Evolutionary conservation across 2,329 filamentous ascomycete species (phyloP).

Genomic region (Fusarium sp.): DNA sequence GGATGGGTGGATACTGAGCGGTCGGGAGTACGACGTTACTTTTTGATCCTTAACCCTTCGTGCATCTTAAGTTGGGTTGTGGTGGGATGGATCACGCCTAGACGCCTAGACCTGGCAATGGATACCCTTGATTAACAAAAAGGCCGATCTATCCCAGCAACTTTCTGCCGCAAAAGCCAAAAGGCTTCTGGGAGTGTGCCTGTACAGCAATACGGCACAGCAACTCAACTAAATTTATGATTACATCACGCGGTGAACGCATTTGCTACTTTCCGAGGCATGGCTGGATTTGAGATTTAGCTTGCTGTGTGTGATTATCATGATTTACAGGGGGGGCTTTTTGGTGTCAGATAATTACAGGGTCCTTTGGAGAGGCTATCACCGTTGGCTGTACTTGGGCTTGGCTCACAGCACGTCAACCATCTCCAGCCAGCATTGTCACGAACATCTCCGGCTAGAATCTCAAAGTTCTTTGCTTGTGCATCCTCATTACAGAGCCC

Average conservation of each 20-base stretch:
- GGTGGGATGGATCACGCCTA: constrained; percentile 31
- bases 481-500: constrained; percentile 9
- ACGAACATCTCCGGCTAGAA: constrained; percentile 5
- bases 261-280: constrained; percentile 34
- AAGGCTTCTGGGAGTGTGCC: constrained; percentile 7
- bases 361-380: constrained; percentile 20
- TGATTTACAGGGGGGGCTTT: constrained; percentile 22
- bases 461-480: constrained; percentile 10
- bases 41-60: constrained; percentile 35
- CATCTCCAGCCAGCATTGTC: background rate
- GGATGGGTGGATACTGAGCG: constrained; percentile 30
- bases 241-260: constrained; percentile 34
- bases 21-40: constrained; percentile 32
- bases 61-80: constrained; percentile 32
- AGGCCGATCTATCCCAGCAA: constrained; percentile 8
- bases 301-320: constrained; percentile 14
- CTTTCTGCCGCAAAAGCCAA: constrained; percentile 5
- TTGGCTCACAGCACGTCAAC: background rate
- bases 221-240: constrained; percentile 10
- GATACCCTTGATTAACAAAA: constrained; percentile 11
- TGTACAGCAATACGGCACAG: constrained; percentile 19
- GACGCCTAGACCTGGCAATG: background rate
- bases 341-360: constrained; percentile 36
- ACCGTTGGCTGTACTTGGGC: constrained; percentile 1
- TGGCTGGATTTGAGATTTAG: constrained; percentile 12